A percentile compares a stretch with the other conserved stretches of the same genome.
Evolutionary conservation across 192 early-diverging fungal species (phyloP).

Genomic region (Geosiphon pyriformis): DNA sequence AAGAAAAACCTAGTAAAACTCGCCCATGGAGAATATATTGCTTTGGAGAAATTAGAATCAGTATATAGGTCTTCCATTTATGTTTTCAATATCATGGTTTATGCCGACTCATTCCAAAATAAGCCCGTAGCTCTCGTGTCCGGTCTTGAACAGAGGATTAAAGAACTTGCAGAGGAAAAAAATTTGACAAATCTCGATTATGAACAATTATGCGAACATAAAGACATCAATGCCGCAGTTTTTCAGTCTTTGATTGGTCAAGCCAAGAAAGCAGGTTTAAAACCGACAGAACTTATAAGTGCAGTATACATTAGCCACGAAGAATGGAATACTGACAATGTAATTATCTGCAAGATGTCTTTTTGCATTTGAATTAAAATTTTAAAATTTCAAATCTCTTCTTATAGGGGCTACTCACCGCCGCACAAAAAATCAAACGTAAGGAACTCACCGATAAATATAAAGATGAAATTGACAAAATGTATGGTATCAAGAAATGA

Average conservation of each 20-base stretch:
- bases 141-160: constrained; percentile 54
- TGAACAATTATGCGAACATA: constrained; percentile 46
- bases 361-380: not conserved
- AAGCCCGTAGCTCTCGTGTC: constrained; percentile 74
- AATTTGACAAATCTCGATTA: constrained; percentile 39
- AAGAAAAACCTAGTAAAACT: constrained; percentile 94
- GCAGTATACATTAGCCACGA: constrained; percentile 62
- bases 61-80: constrained; percentile 71
- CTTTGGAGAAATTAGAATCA: constrained; percentile 90
- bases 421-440: constrained; percentile 91
- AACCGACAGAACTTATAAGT: constrained; percentile 66
- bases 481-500: no score
- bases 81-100: constrained; percentile 76
- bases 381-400: not conserved
- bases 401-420: constrained; percentile 67
- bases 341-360: constrained; percentile 29
- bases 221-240: constrained; percentile 48
- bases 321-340: constrained; percentile 90
- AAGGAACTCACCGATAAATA: constrained; percentile 67
- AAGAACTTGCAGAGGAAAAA: constrained; percentile 40
- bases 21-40: constrained; percentile 87
- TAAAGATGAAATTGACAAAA: constrained; percentile 50
- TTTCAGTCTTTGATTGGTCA: constrained; percentile 38
- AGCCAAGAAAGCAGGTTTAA: constrained; percentile 65
- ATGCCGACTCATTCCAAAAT: constrained; percentile 63